Evolutionary conservation across 768 basidiomycete genomes (phyloP).

Genomic region (Psilocybe subaeruginosa): DNA sequence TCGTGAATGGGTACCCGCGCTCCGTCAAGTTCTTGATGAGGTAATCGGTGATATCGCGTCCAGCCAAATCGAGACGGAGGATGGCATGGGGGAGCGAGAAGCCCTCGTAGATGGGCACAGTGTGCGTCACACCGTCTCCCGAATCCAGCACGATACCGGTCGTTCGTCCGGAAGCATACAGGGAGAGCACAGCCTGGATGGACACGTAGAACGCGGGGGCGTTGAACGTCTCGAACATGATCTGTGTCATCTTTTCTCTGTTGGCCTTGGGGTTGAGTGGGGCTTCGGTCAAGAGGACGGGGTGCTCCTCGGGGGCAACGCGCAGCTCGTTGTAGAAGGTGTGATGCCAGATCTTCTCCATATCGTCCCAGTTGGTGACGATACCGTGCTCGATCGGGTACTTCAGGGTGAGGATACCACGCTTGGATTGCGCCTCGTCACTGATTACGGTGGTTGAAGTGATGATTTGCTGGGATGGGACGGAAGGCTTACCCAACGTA

Average conservation of each 20-base stretch:
- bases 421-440: conserved; percentile 51
- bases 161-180: conserved; percentile 94
- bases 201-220: conserved; percentile 91
- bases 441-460: conserved; percentile 15
- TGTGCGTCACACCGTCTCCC: conserved; percentile 95
- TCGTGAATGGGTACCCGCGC: conserved; percentile 93
- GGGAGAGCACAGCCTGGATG: conserved; percentile 88
- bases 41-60: conserved; percentile 87
- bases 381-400: conserved; percentile 95
- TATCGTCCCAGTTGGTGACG: conserved; percentile 98
- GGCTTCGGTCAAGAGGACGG: conserved; percentile 89
- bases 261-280: conserved; percentile 93
- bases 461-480: not conserved
- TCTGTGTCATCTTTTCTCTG: conserved; percentile 93
- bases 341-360: conserved; percentile 99
- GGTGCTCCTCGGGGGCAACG: conserved; percentile 92
- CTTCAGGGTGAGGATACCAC: conserved; percentile 91
- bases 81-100: conserved; percentile 94
- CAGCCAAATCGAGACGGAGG: conserved; percentile 88
- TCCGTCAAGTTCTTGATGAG: conserved; percentile 87
- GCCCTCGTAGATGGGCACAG: conserved; percentile 95
- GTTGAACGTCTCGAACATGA: conserved; percentile 97
- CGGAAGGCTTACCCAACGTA: conserved; percentile 77
- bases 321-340: conserved; percentile 96
- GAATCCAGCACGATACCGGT: conserved; percentile 96